phyloP scores from a whole-genome alignment of 495 filamentous ascomycete genomes.

The Pyrenula massariospora region DNA sequence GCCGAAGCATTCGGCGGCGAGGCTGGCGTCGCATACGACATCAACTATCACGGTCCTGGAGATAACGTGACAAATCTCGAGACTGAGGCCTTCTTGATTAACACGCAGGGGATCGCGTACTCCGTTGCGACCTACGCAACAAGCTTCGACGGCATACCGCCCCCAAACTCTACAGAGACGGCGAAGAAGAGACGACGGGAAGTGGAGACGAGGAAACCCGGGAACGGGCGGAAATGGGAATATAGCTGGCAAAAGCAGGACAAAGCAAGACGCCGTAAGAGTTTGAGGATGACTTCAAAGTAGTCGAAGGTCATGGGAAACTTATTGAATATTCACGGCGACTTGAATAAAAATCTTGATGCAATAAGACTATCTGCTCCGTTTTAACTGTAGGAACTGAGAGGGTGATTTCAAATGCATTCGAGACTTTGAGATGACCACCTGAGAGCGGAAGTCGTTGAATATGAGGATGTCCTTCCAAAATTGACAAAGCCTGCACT shows the following conservation, averaged over 20 bases:
- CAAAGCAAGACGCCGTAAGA: neutral
- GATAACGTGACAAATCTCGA: slow-evolving; percentile 51
- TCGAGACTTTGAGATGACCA: no score
- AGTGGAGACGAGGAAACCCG: neutral
- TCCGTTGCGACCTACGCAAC: slow-evolving; percentile 50
- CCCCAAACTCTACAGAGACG: slow-evolving; percentile 2
- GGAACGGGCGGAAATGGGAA: neutral
- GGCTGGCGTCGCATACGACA: slow-evolving; percentile 46
- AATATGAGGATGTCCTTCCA: no score
- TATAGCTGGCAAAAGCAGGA: neutral
- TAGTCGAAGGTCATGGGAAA: neutral
- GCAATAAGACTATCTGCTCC: no score
- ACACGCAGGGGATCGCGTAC: slow-evolving; percentile 50
- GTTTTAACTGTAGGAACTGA: no score
- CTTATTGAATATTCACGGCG: no score
- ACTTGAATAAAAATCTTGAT: no score
- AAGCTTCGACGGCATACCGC: slow-evolving; percentile 35
- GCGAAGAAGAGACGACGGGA: neutral
- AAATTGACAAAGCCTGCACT: neutral
- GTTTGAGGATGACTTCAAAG: neutral
- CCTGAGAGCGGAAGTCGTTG: no score
- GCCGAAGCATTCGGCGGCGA: slow-evolving; percentile 45
- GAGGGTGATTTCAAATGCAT: no score
- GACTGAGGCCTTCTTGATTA: slow-evolving; percentile 45
- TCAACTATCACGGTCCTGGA: slow-evolving; percentile 48